Conservation (phyloP, 306 rosid species). For the Cyamopsis tetragonoloba region DNA sequence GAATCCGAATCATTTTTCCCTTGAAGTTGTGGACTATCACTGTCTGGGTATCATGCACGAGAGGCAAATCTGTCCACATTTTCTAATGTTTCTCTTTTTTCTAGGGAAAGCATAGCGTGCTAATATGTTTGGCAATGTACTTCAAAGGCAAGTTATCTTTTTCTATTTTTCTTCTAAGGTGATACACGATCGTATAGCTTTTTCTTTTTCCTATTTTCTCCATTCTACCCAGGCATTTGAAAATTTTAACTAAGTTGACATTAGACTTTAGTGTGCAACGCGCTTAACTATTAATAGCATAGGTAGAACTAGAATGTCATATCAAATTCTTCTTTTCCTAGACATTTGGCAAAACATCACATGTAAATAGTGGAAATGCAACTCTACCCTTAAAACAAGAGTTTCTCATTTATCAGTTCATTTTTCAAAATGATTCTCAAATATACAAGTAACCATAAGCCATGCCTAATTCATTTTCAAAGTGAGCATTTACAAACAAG, state of each 20-base stretch:
- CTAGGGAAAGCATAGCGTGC: conserved; percentile 35
- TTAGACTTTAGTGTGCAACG: neutral
- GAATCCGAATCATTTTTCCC: no score
- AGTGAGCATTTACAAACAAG: no score
- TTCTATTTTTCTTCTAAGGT: no score
- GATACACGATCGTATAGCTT: neutral
- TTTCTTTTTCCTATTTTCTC: neutral
- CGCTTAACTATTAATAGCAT: neutral
- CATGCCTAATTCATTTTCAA: no score
- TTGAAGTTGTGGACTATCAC: neutral
- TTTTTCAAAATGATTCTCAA: neutral
- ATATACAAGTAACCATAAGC: no score
- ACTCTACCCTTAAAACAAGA: neutral
- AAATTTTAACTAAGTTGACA: neutral
- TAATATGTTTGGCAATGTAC: conserved; percentile 13
- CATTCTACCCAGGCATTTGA: neutral
- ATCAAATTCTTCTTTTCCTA: no score
- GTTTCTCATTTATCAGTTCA: neutral
- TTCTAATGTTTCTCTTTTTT: neutral
- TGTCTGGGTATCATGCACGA: conserved; percentile 23
- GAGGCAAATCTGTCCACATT: conserved; percentile 27
- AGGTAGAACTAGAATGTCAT: no score
- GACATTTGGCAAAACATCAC: neutral
- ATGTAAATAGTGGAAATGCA: neutral
- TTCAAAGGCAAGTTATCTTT: no score